A percentile compares a stretch with the other conserved stretches of the same genome.
Conservation (phyloP, 345 rosid species). For the Salix caprea region DNA sequence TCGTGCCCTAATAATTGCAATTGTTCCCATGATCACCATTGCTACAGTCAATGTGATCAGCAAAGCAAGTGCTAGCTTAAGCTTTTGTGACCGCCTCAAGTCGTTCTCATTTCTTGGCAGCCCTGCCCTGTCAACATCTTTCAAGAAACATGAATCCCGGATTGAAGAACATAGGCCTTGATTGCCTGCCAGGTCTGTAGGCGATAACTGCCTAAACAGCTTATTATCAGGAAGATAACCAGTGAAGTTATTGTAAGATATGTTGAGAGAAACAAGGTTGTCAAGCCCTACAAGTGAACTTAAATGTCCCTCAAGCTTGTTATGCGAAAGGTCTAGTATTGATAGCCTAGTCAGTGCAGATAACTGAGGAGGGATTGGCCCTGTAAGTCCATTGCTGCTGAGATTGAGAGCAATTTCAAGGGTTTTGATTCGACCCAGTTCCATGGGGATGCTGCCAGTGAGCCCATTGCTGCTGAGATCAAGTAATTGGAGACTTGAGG, state of each 20-base stretch:
- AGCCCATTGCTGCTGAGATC: slow-evolving; percentile 83
- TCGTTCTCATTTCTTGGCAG: slow-evolving; percentile 21
- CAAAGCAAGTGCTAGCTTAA: slow-evolving; percentile 69
- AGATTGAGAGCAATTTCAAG: slow-evolving; percentile 89
- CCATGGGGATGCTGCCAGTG: slow-evolving; percentile 60
- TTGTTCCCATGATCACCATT: slow-evolving; percentile 65
- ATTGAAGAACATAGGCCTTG: slow-evolving; percentile 57
- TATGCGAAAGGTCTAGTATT: slow-evolving; percentile 73
- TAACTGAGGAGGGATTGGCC: slow-evolving; percentile 64
- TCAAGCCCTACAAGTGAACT: slow-evolving; percentile 51
- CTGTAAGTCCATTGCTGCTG: slow-evolving; percentile 72
- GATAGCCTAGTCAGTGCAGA: slow-evolving; percentile 80
- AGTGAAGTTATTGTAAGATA: slow-evolving; percentile 76
- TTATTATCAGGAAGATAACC: slow-evolving; percentile 87
- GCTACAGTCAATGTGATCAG: slow-evolving; percentile 60
- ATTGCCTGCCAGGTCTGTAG: slow-evolving; percentile 57
- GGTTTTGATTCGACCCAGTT: slow-evolving; percentile 60
- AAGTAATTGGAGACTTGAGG: slow-evolving; percentile 80
- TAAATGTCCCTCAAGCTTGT: slow-evolving; percentile 69
- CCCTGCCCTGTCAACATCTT: slow-evolving; percentile 31
- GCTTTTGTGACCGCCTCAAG: slow-evolving; percentile 40
- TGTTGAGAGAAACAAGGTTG: slow-evolving; percentile 76
- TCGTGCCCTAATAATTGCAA: slow-evolving; percentile 57
- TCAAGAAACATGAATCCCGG: slow-evolving; percentile 60
- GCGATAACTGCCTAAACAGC: slow-evolving; percentile 62